phyloP scores from a whole-genome alignment of 345 rosid species.

The Salix purpurea region DNA sequence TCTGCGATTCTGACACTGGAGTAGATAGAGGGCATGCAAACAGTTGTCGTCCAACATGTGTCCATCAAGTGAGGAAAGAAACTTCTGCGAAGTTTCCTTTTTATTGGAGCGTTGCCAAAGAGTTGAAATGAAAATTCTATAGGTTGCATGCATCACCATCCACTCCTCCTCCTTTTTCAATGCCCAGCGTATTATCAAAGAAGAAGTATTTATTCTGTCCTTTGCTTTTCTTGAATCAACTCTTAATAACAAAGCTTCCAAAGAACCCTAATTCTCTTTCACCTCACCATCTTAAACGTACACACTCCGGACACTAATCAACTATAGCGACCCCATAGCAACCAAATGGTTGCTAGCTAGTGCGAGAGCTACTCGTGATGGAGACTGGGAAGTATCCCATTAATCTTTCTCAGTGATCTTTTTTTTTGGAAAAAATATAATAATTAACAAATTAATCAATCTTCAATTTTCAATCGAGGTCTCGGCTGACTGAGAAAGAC shows the following conservation, averaged over 20 bases:
- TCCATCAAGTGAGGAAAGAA: not conserved
- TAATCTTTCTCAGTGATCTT: not conserved
- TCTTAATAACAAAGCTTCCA: not conserved
- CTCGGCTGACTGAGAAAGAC: no score
- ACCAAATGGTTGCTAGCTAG: not conserved
- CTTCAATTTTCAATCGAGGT: no score
- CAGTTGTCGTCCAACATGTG: not conserved
- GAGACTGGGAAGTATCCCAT: not conserved
- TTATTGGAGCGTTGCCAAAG: conserved; percentile 1
- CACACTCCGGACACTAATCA: not conserved
- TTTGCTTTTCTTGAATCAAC: not conserved
- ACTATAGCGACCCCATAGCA: no score
- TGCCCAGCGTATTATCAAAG: not conserved
- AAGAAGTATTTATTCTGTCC: not conserved
- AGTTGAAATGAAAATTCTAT: not conserved
- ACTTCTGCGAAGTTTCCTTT: conserved; percentile 7
- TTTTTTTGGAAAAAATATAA: no score
- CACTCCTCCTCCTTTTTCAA: not conserved
- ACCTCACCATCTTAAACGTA: not conserved
- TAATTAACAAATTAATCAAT: no score
- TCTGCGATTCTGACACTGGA: not conserved
- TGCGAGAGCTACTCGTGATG: no score
- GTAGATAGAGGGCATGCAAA: not conserved
- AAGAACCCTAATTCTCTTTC: not conserved
- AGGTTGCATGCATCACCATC: not conserved